Base-by-base conservation (phyloP, 305 asterid species). In the Withania somnifera region DNA sequence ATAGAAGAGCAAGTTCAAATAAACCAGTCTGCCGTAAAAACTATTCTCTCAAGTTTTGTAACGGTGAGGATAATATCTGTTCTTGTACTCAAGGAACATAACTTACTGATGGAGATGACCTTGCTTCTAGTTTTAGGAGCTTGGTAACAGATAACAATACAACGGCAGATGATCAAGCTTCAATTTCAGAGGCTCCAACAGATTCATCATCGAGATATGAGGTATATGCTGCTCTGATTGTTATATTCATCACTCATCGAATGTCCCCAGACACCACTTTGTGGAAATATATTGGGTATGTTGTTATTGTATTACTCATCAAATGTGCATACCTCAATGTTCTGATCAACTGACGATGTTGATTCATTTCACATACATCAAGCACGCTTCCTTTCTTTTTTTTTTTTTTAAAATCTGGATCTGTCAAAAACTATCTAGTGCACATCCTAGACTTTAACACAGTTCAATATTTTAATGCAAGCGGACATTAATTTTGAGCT, bases 401-500 rank as follows among this genome's bases (percentile, higher is more conserved):
- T 42, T n/a, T 11, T 17, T 22, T 9, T 36, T 36, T 19, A 8
- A 9, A 1, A 15, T 64, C 77, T 67, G 77, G 26, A 67, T 36
- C 77, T 67, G 52, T 34, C 32, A 68, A 68, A 67, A 38, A 68
- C 19, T 38, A 68, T 68, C 32, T 19, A 38, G 32, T 1, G n/a
- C 20, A 69, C 54, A 38, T 13, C 34, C 56, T 67, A 60, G 67
- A 45, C 57, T 53, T 28, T 68, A 42, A 54, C 5, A 20, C 57
- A 9, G 17, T 45, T 34, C 50, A n/a, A 50, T 78, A 53, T 40
- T 68, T 51, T 73, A 82, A 38, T 79, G 86, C 94, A 95, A 98
- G 90, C 2, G 40, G 83, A 89, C 78, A 28, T 90, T 76, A 64
- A 91, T 79, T 87, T 90, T 86, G 99, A 93, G 91, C 90, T 93